Evolutionary conservation across 2,329 filamentous ascomycete species (phyloP).

Genomic region (Raffaelea ambrosiae): DNA sequence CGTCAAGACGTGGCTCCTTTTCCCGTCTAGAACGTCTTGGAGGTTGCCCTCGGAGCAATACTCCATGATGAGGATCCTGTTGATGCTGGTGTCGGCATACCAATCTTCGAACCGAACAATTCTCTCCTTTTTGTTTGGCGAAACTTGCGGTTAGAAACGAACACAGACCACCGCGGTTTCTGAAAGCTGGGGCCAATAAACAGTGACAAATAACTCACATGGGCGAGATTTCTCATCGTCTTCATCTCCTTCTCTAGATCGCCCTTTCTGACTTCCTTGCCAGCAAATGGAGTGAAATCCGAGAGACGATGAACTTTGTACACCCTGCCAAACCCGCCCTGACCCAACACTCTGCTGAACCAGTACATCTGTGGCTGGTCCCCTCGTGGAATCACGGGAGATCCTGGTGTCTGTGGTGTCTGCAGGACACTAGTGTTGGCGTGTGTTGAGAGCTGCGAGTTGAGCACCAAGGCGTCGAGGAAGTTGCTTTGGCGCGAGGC

Average conservation of each 20-base stretch:
- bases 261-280: not conserved
- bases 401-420: not conserved
- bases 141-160: not conserved
- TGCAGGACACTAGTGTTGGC: not conserved
- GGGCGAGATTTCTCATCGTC: not conserved
- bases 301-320: not conserved
- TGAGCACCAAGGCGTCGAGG: not conserved
- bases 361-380: not conserved
- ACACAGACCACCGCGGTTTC: not conserved
- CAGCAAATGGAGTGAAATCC: not conserved
- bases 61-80: not conserved
- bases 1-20: not conserved
- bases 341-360: not conserved
- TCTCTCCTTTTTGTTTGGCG: not conserved
- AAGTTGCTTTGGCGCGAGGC: not conserved
- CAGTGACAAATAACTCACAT: not conserved
- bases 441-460: not conserved
- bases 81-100: not conserved
- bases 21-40: not conserved
- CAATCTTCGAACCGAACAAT: not conserved
- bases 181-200: not conserved
- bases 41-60: not conserved
- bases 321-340: not conserved
- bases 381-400: not conserved
- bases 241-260: not conserved